Conservation (phyloP, 495 filamentous ascomycete species). For the Penicillium argentinense region DNA sequence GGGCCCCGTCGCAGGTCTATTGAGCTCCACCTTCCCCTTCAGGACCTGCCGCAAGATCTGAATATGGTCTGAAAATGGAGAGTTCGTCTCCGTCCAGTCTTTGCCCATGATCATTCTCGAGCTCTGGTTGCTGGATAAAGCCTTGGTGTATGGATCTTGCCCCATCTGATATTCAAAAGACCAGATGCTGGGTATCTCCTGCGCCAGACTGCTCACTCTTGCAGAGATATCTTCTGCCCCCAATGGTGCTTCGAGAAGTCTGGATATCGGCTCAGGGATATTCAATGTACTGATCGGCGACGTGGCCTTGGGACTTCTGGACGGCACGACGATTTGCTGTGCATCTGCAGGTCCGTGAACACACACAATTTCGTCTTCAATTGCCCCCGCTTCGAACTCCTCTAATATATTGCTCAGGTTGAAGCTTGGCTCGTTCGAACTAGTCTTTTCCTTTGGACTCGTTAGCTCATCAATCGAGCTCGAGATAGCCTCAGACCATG, state of each 20-base stretch:
- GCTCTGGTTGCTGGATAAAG: not conserved
- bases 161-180: constrained; percentile 12
- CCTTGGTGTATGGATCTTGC: constrained; percentile 2
- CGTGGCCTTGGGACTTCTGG: not conserved
- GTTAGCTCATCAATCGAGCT: not conserved
- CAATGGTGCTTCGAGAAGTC: not conserved
- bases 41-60: constrained; percentile 1
- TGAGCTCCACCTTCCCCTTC: constrained; percentile 2
- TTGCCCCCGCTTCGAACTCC: not conserved
- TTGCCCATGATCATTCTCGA: not conserved
- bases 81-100: constrained; percentile 5
- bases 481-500: not conserved
- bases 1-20: not conserved
- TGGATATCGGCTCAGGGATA: not conserved
- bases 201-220: constrained; percentile 2
- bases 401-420: not conserved
- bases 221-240: not conserved
- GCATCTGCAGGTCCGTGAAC: not conserved
- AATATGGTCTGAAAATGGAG: constrained; percentile 9
- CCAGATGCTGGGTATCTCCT: constrained; percentile 10
- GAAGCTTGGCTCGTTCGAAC: not conserved
- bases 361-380: not conserved
- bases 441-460: not conserved
- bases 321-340: not conserved
- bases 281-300: not conserved